Evolutionary conservation across 352 stramenopile genomes (phyloP).

Genomic region (Pythium apleroticum): DNA sequence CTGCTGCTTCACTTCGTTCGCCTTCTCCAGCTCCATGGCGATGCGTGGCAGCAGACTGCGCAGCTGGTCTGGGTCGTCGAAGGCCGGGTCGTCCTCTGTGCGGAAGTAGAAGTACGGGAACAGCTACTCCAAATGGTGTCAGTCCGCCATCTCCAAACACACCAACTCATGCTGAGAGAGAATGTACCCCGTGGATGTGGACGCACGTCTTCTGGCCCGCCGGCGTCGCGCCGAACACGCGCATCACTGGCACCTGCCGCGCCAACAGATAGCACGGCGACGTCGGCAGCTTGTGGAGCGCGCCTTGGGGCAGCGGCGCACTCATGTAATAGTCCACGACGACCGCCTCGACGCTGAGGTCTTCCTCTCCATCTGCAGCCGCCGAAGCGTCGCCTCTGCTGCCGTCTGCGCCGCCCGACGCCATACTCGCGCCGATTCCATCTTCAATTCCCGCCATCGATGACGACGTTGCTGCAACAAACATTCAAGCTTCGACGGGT

Average conservation of each 20-base stretch:
- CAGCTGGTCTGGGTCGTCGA: constrained; percentile 67
- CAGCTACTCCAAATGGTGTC: constrained; percentile 35
- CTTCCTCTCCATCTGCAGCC: constrained; percentile 29
- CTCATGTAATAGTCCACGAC: constrained; percentile 86
- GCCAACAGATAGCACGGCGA: constrained; percentile 74
- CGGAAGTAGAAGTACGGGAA: constrained; percentile 91
- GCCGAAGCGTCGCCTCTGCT: not conserved
- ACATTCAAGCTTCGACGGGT: constrained; percentile 2
- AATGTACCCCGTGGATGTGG: constrained; percentile 83
- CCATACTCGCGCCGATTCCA: not conserved
- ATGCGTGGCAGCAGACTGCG: constrained; percentile 60
- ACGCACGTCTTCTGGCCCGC: constrained; percentile 89
- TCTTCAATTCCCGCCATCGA: constrained; percentile 11
- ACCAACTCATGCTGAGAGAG: not conserved
- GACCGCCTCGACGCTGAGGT: constrained; percentile 70
- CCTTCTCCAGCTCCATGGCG: constrained; percentile 68
- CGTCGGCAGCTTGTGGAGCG: constrained; percentile 43
- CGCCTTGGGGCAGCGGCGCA: constrained; percentile 46
- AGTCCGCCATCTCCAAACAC: not conserved
- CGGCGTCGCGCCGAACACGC: constrained; percentile 88
- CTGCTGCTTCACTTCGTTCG: constrained; percentile 48
- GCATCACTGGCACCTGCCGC: constrained; percentile 79
- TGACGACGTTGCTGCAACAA: constrained; percentile 8
- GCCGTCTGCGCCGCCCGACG: not conserved
- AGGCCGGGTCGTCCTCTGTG: constrained; percentile 56